phyloP scores from a whole-genome alignment of 2,329 filamentous ascomycete genomes.

The Pyrenochaeta sp. region DNA sequence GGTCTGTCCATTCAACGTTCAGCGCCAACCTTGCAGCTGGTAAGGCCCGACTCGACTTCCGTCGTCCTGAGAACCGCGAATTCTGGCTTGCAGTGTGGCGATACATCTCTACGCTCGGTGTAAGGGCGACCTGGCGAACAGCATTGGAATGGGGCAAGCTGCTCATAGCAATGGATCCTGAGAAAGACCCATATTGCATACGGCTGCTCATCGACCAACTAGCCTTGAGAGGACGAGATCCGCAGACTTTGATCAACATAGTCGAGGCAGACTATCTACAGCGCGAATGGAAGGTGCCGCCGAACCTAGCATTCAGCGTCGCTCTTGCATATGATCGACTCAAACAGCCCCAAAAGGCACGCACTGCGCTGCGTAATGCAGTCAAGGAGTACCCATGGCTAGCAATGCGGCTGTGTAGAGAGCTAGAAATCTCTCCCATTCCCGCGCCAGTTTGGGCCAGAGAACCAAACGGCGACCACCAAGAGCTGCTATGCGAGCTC shows the following conservation, averaged over 20 bases:
- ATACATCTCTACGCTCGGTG: constrained; percentile 83
- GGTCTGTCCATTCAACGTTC: constrained; percentile 85
- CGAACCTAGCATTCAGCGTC: constrained; percentile 78
- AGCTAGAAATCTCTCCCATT: constrained; percentile 75
- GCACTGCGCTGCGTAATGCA: constrained; percentile 69
- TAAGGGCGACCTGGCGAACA: constrained; percentile 93
- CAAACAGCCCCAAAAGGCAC: constrained; percentile 70
- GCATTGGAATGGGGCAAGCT: constrained; percentile 94
- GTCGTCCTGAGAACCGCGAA: constrained; percentile 85
- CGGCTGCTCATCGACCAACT: constrained; percentile 82
- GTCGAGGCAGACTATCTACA: constrained; percentile 59
- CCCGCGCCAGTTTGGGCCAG: constrained; percentile 86
- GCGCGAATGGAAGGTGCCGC: constrained; percentile 61
- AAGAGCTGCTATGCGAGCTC: constrained; percentile 75
- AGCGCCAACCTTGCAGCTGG: constrained; percentile 77
- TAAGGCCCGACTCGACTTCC: constrained; percentile 80
- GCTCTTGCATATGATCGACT: constrained; percentile 78
- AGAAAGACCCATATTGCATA: constrained; percentile 82
- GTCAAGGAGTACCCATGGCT: constrained; percentile 84
- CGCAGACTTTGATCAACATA: constrained; percentile 77
- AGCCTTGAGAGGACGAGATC: constrained; percentile 80
- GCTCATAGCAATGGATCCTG: constrained; percentile 74
- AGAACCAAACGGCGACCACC: constrained; percentile 68
- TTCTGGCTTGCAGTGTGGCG: constrained; percentile 90
- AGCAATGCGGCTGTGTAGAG: constrained; percentile 79